Evolutionary conservation across 202 grass and related monocot genomes (phyloP).

Genomic region (Elaeis oleifera): DNA sequence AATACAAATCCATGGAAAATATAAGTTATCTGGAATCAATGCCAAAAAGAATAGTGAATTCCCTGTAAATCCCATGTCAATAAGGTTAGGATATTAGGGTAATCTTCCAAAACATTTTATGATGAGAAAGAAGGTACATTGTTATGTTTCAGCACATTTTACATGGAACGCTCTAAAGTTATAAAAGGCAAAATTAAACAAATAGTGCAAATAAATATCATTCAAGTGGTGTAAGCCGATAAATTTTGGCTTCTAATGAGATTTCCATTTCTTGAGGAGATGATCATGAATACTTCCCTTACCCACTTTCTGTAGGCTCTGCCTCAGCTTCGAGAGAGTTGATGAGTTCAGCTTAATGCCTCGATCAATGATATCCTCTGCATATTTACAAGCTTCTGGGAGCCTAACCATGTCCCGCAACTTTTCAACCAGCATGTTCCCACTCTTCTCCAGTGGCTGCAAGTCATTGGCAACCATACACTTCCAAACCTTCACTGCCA

Average conservation of each 20-base stretch:
- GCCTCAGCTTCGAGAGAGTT: conserved; percentile 61
- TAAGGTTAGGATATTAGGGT: too few relatives aligned
- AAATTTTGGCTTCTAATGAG: conserved; percentile 17
- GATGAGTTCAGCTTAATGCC: conserved; percentile 65
- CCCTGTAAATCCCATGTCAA: too few relatives aligned
- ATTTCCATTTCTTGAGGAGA: conserved; percentile 73
- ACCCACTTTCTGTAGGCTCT: conserved; percentile 42
- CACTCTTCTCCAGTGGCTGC: conserved; percentile 53
- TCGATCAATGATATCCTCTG: conserved; percentile 75
- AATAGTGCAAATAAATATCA: too few relatives aligned
- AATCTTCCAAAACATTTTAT: too few relatives aligned
- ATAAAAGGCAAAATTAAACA: too few relatives aligned
- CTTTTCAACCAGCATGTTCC: conserved; percentile 59
- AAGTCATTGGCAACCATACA: conserved; percentile 59
- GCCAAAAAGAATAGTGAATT: too few relatives aligned
- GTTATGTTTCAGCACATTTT: too few relatives aligned
- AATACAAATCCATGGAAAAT: too few relatives aligned
- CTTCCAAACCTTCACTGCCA: conserved; percentile 52
- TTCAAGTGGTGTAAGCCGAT: neutral
- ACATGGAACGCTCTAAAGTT: too few relatives aligned
- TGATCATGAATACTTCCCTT: conserved; percentile 51
- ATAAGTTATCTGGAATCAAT: too few relatives aligned
- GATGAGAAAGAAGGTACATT: too few relatives aligned
- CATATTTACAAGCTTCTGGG: conserved; percentile 88
- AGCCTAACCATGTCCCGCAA: conserved; percentile 42